phyloP scores from a whole-genome alignment of 805 yeast species.

The Saturnispora diversa region DNA sequence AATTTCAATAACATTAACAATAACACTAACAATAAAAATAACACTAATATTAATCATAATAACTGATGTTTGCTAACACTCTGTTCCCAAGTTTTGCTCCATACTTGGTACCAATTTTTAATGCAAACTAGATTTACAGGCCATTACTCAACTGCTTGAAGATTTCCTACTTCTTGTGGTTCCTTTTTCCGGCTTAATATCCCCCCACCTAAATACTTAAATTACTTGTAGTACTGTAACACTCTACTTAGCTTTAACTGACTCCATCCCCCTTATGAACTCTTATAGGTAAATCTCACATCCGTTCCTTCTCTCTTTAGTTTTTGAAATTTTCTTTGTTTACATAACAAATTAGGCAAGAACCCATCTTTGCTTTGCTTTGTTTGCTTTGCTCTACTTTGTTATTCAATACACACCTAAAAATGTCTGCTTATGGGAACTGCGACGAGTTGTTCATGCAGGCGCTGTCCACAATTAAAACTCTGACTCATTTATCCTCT shows the following conservation, averaged over 20 bases:
- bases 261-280: too few relatives aligned
- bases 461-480: slow-evolving; percentile 72
- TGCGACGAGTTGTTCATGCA: slow-evolving; percentile 74
- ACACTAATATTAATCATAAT: neutral
- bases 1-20: neutral
- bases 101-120: slow-evolving; percentile 78
- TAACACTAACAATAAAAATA: neutral
- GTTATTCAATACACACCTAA: slow-evolving; percentile 17
- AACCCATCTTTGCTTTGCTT: too few relatives aligned
- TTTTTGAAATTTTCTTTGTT: neutral
- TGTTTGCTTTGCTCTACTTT: neutral
- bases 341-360: neutral
- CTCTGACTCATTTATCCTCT: slow-evolving; percentile 57
- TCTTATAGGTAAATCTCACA: too few relatives aligned
- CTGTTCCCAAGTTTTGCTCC: slow-evolving; percentile 63
- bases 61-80: slow-evolving; percentile 81
- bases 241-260: too few relatives aligned
- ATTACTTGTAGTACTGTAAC: too few relatives aligned
- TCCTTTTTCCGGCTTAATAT: slow-evolving; percentile 9
- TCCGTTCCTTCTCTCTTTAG: too few relatives aligned
- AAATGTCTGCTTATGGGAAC: too few relatives aligned
- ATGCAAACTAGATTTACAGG: slow-evolving; percentile 73
- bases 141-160: slow-evolving; percentile 61
- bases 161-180: slow-evolving; percentile 3
- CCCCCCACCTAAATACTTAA: neutral